Evolutionary conservation across 306 rosid species (phyloP).

Genomic region (Arachis stenosperma): DNA sequence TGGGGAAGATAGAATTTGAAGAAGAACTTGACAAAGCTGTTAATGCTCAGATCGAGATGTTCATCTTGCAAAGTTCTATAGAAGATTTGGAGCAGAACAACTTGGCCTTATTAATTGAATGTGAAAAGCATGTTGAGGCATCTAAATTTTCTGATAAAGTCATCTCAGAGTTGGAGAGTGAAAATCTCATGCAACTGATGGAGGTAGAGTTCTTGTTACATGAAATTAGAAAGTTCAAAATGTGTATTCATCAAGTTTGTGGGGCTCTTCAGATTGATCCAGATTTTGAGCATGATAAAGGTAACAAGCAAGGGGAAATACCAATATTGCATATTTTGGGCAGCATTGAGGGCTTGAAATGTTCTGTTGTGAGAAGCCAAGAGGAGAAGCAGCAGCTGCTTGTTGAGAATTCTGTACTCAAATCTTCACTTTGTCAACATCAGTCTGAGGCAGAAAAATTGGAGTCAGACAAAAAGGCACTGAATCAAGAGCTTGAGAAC

Average conservation of each 20-base stretch:
- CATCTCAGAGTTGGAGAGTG: slow-evolving; percentile 82
- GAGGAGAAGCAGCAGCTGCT: slow-evolving; percentile 70
- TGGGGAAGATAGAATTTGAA: slow-evolving; percentile 79
- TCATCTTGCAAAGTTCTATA: slow-evolving; percentile 75
- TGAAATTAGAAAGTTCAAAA: slow-evolving; percentile 71
- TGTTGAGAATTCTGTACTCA: slow-evolving; percentile 70
- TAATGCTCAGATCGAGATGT: slow-evolving; percentile 85
- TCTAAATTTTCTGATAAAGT: slow-evolving; percentile 69
- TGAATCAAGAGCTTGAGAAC: slow-evolving; percentile 60
- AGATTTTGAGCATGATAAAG: slow-evolving; percentile 47
- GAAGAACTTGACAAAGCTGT: slow-evolving; percentile 82
- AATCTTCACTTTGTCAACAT: slow-evolving; percentile 63
- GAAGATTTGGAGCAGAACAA: slow-evolving; percentile 90
- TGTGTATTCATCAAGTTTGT: slow-evolving; percentile 62
- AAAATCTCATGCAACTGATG: slow-evolving; percentile 86
- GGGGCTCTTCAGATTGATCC: slow-evolving; percentile 70
- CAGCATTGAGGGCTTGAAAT: slow-evolving; percentile 58
- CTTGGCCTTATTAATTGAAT: slow-evolving; percentile 57
- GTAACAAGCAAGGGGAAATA: slow-evolving; percentile 53
- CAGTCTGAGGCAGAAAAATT: slow-evolving; percentile 53
- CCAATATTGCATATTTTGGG: slow-evolving; percentile 58
- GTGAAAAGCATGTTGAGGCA: slow-evolving; percentile 70
- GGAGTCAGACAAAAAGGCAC: slow-evolving; percentile 49
- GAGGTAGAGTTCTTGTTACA: slow-evolving; percentile 77
- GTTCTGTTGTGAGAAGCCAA: slow-evolving; percentile 55